A percentile compares a stretch with the other conserved stretches of the same genome.
Conservation (phyloP, 2,329 filamentous ascomycete genomes). For the Aspergillus japonicus region DNA sequence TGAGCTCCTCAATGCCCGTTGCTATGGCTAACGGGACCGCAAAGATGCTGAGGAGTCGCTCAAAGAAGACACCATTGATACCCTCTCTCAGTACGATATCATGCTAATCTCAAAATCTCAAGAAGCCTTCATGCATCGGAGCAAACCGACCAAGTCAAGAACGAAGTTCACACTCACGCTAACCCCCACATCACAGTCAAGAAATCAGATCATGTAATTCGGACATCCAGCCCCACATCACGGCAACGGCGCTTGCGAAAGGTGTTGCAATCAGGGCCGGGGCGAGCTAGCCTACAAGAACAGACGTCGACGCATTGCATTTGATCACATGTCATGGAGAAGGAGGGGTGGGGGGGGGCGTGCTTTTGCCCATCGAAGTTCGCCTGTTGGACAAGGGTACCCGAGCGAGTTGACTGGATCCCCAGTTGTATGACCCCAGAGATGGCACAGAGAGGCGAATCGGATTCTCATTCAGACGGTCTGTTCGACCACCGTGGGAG, state of each 20-base stretch:
- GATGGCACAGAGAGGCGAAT: neutral
- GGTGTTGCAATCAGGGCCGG: conserved; percentile 3
- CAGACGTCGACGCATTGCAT: neutral
- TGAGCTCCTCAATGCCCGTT: neutral
- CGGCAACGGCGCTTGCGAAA: conserved; percentile 3
- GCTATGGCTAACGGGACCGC: neutral
- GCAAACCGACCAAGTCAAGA: neutral
- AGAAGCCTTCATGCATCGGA: too few species aligned
- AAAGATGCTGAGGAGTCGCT: neutral
- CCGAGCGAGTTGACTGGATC: neutral
- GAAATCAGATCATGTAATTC: neutral
- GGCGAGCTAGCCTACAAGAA: neutral
- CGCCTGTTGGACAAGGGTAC: neutral
- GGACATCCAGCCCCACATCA: neutral
- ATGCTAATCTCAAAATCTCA: too few species aligned
- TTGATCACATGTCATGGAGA: conserved; percentile 1
- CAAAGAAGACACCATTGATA: too few species aligned
- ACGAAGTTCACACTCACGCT: neutral
- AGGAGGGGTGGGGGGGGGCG: neutral
- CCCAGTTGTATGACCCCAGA: neutral
- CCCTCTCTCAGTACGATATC: too few species aligned
- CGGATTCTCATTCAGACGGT: neutral
- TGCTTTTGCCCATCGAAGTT: neutral
- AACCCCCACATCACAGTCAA: neutral
- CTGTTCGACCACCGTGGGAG: neutral